These are phyloP conservation scores for Saturnispora diversa DNA, from an alignment of 805 yeast genomes.

Conservation along the genomic window DNA sequence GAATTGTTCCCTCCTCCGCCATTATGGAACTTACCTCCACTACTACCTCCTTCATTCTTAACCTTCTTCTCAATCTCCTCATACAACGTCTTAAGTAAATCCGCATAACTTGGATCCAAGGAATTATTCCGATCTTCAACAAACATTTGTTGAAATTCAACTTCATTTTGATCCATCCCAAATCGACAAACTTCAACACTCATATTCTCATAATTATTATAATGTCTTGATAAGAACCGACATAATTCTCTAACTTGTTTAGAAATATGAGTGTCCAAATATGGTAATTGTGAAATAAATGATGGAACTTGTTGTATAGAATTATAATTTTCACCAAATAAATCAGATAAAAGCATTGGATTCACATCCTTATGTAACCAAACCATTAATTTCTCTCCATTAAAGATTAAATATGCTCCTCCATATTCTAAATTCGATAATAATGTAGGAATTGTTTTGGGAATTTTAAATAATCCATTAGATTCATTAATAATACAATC, in stretches of 20 bases:
- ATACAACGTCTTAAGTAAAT: constrained; percentile 63
- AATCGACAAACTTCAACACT: constrained; percentile 57
- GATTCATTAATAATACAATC: constrained; percentile 46
- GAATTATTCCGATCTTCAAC: constrained; percentile 65
- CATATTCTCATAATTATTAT: constrained; percentile 32
- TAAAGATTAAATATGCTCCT: constrained; percentile 72
- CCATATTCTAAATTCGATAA: constrained; percentile 42
- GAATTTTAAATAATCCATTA: constrained; percentile 40
- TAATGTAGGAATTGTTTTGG: constrained; percentile 40
- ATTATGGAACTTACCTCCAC: too few species aligned
- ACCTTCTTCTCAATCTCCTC: constrained; percentile 47
- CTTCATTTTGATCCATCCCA: constrained; percentile 53
- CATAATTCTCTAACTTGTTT: constrained; percentile 58
- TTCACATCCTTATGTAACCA: constrained; percentile 68
- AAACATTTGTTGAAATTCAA: constrained; percentile 48
- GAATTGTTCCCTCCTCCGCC: too few species aligned
- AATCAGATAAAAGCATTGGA: constrained; percentile 58
- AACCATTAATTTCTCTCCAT: constrained; percentile 51
- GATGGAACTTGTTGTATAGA: constrained; percentile 41
- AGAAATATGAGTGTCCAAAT: constrained; percentile 59
- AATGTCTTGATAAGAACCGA: constrained; percentile 40
- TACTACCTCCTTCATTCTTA: too few species aligned
- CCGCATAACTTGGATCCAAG: constrained; percentile 50
- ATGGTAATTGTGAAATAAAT: constrained; percentile 53
- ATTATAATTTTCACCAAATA: constrained; percentile 54